Evolutionary conservation across 2,329 filamentous ascomycete genomes (phyloP).

Genomic region (Monosporascus sp.): DNA sequence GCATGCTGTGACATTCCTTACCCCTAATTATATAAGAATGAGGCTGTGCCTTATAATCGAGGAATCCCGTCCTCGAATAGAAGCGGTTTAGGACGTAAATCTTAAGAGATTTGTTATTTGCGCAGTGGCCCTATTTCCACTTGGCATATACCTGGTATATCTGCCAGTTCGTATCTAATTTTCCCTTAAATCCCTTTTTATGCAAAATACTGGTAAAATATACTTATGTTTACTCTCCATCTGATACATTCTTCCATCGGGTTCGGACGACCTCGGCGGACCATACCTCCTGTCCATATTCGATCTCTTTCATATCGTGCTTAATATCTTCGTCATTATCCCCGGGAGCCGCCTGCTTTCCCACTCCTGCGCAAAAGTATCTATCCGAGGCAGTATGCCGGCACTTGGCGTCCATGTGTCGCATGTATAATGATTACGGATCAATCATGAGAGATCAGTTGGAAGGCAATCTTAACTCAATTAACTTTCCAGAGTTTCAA

Average conservation of each 20-base stretch:
- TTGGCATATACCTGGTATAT: too few species aligned
- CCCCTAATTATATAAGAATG: too few species aligned
- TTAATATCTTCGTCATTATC: background rate
- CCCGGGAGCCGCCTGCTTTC: background rate
- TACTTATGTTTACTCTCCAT: background rate
- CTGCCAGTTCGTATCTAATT: too few species aligned
- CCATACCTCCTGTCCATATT: slow-evolving; percentile 10
- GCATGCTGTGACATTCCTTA: too few species aligned
- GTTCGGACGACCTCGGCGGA: slow-evolving; percentile 13
- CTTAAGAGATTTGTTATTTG: too few species aligned
- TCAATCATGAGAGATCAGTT: slow-evolving; percentile 21
- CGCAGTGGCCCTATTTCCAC: too few species aligned
- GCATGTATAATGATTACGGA: slow-evolving; percentile 31
- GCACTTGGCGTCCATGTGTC: slow-evolving; percentile 24
- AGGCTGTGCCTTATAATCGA: too few species aligned
- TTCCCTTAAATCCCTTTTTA: too few species aligned
- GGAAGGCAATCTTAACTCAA: slow-evolving; percentile 28
- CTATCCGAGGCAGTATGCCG: slow-evolving; percentile 1
- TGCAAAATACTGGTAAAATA: too few species aligned
- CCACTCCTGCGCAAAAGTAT: background rate
- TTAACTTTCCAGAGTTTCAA: slow-evolving; percentile 28
- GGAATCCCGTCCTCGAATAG: too few species aligned
- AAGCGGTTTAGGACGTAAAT: too few species aligned
- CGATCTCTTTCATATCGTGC: slow-evolving; percentile 6
- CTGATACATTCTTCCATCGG: slow-evolving; percentile 10